phyloP scores from a whole-genome alignment of 768 basidiomycete genomes.

The Auriscalpium vulgare region DNA sequence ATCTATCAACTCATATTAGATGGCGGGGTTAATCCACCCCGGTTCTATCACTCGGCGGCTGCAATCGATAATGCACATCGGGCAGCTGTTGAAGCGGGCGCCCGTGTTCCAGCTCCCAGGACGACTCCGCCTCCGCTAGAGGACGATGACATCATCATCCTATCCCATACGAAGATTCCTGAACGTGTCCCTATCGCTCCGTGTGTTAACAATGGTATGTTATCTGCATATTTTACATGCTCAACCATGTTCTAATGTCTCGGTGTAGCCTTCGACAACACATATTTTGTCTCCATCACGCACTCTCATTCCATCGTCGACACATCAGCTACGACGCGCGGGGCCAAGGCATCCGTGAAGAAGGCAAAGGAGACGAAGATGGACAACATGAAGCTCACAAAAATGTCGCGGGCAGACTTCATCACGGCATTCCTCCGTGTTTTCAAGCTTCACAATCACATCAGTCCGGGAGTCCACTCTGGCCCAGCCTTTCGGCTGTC shows the following conservation, averaged over 20 bases:
- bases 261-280: not conserved
- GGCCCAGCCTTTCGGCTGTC: slow-evolving; percentile 1
- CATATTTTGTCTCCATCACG: not conserved
- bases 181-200: not conserved
- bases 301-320: not conserved
- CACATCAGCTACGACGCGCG: not conserved
- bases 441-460: not conserved
- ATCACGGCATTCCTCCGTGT: not conserved
- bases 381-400: not conserved
- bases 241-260: not conserved
- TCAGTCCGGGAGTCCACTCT: not conserved
- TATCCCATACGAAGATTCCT: not conserved
- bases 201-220: not conserved
- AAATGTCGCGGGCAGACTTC: not conserved
- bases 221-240: not conserved
- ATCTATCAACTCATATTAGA: not conserved
- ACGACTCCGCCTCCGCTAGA: not conserved
- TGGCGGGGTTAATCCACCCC: slow-evolving; percentile 1
- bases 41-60: not conserved
- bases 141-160: not conserved
- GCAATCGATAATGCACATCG: not conserved
- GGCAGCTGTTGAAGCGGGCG: not conserved
- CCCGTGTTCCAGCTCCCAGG: not conserved
- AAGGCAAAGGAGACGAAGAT: not conserved
- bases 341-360: not conserved